Evolutionary conservation across 306 rosid species (phyloP), one percentile per base, ranked within the genome.

Genomic region (Urtica urens): DNA sequence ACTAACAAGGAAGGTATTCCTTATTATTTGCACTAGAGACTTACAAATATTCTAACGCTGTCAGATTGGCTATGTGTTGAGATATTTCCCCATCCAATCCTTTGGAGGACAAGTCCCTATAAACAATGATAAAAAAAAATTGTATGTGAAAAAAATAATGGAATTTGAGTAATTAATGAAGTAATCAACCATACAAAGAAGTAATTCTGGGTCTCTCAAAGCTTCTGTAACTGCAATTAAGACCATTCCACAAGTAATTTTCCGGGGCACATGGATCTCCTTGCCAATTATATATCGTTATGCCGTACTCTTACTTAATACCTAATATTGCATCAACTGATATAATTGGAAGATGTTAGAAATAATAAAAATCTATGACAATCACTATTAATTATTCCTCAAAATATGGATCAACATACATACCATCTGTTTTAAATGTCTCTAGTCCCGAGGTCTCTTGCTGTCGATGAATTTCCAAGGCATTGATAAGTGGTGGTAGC

Each of bases 401-500:
- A 18, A 34, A 10, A 40, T 71, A 30, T 55, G 37, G 37, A 31
- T 31, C 37, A 31, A 31, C 13, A 7, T 1, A 31, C 7, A 7
- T 13, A 79, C 87, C 75, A 44, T 75, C 77, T 24, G 40, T 52
- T 46, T 54, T 54, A 25, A 45, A 19, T 14, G 82, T 75, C 44
- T 67, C 70, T 21, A 9, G 18, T 2, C 66, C 52, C 10, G 56
- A 41, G 48, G 59, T 52, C 11, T 68, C 65, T 20, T 41, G 41
- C 1, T 20, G 42, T 8, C 26, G 1, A 44, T 79, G 75, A 33
- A 72, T 22, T 56, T 79, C 82, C 38, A 75, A 1, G 18, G 73
- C 87, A 41, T 79, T 79, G 33, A 79, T 62, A 22, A 79, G 73
- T 3, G 87, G 82, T 16, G 83, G 75, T 22, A 17, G 80, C 0